Conservation (phyloP, 2,329 filamentous ascomycete species). For the Apiospora marii region DNA sequence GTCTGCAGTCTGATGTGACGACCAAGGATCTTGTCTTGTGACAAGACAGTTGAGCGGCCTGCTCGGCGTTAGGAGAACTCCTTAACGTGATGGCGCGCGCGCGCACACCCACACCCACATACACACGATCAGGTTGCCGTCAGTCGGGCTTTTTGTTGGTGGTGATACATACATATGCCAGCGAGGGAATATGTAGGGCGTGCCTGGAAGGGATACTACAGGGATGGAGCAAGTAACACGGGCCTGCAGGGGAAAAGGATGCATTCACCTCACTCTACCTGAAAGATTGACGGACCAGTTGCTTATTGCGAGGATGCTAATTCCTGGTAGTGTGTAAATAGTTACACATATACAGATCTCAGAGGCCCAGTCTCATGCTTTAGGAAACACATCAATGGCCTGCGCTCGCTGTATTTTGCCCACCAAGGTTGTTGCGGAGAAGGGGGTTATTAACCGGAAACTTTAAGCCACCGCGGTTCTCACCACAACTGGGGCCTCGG, state of each 20-base stretch:
- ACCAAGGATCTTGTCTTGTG: no score
- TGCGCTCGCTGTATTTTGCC: background rate
- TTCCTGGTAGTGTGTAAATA: background rate
- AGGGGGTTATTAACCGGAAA: background rate
- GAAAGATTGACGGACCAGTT: background rate
- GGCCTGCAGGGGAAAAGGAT: background rate
- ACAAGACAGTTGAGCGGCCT: background rate
- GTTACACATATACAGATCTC: background rate
- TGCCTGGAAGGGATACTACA: constrained; percentile 15
- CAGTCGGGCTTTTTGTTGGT: background rate
- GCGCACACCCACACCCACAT: no score
- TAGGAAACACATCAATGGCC: background rate
- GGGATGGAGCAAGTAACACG: background rate
- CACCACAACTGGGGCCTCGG: background rate
- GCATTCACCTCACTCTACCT: constrained; percentile 6
- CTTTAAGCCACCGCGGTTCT: background rate
- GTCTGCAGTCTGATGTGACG: background rate
- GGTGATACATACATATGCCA: background rate
- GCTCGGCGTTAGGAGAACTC: background rate
- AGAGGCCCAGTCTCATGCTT: background rate
- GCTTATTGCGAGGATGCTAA: background rate
- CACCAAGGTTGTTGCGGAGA: background rate
- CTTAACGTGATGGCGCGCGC: background rate
- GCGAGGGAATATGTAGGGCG: background rate
- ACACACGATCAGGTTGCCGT: background rate